Evolutionary conservation across 2,329 filamentous ascomycete genomes (phyloP).

Genomic region (Ceratocystis alfenasii): DNA sequence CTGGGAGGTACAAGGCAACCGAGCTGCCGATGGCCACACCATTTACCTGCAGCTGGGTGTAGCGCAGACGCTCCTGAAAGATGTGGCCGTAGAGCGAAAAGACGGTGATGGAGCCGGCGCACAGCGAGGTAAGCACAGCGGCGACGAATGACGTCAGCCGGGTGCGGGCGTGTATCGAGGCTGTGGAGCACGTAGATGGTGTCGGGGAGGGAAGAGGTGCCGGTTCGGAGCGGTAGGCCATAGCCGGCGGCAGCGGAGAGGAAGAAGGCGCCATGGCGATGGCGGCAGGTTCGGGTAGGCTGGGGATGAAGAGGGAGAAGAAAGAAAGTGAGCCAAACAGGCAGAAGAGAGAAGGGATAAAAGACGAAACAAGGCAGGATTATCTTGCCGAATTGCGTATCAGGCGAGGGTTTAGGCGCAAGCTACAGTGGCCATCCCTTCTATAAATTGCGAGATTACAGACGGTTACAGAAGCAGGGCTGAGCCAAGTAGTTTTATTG

Average conservation of each 20-base stretch:
- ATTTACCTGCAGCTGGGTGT: slow-evolving; percentile 87
- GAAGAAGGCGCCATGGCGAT: not conserved
- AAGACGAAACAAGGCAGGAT: not conserved
- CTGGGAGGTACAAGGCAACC: slow-evolving; percentile 81
- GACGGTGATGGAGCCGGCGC: slow-evolving; percentile 81
- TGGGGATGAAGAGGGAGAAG: not conserved
- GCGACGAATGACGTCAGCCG: slow-evolving; percentile 36
- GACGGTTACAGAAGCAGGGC: not conserved
- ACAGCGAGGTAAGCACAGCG: slow-evolving; percentile 51
- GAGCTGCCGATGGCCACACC: slow-evolving; percentile 77
- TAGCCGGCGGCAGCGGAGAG: not conserved
- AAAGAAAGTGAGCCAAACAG: not conserved
- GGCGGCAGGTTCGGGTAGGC: not conserved
- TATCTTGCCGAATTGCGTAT: not conserved
- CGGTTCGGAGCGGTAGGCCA: not conserved
- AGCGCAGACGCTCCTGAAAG: slow-evolving; percentile 75
- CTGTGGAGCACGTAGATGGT: slow-evolving; percentile 5
- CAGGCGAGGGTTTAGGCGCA: not conserved
- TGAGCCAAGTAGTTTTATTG: too few species aligned
- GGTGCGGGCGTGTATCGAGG: slow-evolving; percentile 4
- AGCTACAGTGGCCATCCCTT: slow-evolving; percentile 6
- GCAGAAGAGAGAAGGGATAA: not conserved
- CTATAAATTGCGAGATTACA: not conserved
- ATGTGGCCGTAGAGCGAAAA: slow-evolving; percentile 90
- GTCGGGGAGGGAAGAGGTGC: slow-evolving; percentile 11